Evolutionary conservation across 768 basidiomycete species (phyloP), one percentile per base, ranked within the genome.

Genomic region (Butyriboletus loyo): DNA sequence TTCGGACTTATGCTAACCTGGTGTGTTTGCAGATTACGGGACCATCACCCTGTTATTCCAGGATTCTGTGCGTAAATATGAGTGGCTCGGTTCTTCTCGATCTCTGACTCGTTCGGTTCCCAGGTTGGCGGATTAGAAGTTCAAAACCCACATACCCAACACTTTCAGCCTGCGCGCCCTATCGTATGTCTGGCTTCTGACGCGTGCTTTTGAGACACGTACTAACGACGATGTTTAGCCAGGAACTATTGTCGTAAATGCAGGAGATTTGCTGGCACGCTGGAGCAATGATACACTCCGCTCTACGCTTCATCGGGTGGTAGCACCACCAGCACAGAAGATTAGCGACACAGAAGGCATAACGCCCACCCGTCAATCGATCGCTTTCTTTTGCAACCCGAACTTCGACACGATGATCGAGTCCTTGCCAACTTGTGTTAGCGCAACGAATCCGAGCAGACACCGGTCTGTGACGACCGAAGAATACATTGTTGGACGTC

Each of bases 371-470:
- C 79, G 91, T 25, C 88, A 90, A 63, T 89, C 87, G 9, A 86
- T 92, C 46, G 91, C 87, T 8, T 93, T 89, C 75, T 93, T 93
- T 72, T 90, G 87, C 74, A 92, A 87, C 60, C 89, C 90, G 4
- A 89, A 92, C 57, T 82, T 80, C 60, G 77, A 77, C 37, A 74
- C 87, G 14, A 73, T 77, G 52, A 84, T 93, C 49, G 73, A 82
- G 15, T 89, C 89, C 57, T 69, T 92, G 25, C 87, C 89, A 19
- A 87, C 80, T 50, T 83, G 82, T 56, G 55, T 69, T 22, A 50
- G 50, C 31, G 19, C 56, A 35, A 56, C 59, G 32, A 69, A 68
- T 28, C 83, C 85, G 28, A 83, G 81, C 28, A 90, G 86, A 70
- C 89, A 92, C 64, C 71, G 77, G n/a, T 70, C 87, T 1, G 75